Conservation (phyloP, 2,329 filamentous ascomycete genomes). For the Botrytis elliptica region DNA sequence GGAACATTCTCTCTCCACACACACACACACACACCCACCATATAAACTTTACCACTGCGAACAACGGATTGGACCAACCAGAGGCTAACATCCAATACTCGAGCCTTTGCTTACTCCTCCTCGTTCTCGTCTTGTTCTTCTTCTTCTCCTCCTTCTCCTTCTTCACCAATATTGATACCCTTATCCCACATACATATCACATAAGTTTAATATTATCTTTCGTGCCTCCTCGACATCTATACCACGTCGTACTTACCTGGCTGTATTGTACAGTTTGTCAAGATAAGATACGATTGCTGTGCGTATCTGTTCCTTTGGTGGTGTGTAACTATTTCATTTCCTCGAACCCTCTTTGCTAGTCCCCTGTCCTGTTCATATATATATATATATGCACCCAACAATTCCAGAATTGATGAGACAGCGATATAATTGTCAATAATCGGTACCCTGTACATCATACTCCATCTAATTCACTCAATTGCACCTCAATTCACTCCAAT, state of each 20-base stretch:
- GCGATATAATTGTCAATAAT: neutral
- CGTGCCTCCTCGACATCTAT: neutral
- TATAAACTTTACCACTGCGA: neutral
- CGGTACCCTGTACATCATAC: neutral
- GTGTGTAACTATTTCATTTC: slow-evolving; percentile 12
- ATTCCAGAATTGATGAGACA: slow-evolving; percentile 2
- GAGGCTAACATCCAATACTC: neutral
- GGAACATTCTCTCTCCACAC: neutral
- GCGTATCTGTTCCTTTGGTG: neutral
- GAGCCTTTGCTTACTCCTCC: neutral
- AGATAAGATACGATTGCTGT: slow-evolving; percentile 7
- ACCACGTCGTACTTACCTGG: neutral
- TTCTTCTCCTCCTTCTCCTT: neutral
- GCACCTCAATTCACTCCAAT: neutral
- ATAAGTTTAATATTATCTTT: neutral
- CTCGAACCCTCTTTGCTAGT: neutral
- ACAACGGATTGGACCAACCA: neutral
- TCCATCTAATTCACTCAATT: neutral
- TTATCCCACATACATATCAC: neutral
- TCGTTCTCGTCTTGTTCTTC: neutral
- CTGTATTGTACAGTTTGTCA: neutral
- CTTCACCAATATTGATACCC: neutral
- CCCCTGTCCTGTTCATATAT: neutral
- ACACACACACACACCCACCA: neutral
- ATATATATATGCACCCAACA: neutral